Base-by-base conservation (phyloP, 176 grass and related monocot species). In the Juncus inflexus region DNA sequence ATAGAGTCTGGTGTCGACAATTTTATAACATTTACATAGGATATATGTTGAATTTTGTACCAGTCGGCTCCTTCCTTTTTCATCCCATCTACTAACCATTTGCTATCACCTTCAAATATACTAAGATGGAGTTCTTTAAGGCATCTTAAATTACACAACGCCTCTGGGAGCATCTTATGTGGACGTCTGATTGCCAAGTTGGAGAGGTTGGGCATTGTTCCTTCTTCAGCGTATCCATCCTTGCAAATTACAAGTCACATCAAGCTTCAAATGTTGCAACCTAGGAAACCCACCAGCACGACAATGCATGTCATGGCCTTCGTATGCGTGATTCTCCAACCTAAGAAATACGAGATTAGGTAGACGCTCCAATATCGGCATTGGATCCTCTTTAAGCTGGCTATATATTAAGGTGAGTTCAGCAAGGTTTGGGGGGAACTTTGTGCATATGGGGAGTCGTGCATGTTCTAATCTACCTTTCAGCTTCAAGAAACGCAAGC, bases 331-430 rank as follows among this genome's bases (percentile, higher is more conserved):
- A 43, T 2, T 5, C 9, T 6, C 38, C 15, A 75, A 62, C 37
- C 9, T 3, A 63, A 75, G 72, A 41, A 64, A 6, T 36, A 14
- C 16, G 35, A 75, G 72, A 37, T 14, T 75, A 53, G 55, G 28
- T n/a, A 64, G 60, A 16, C 50, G 62, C 60, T 75, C 72, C 16
- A 75, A 53, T 52, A 75, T 14, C 1, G 72, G 72, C 72, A 75
- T 75, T 64, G 60, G 72, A 53, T 75, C 72, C 64, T 75, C 9
- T 11, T 62, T 6, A 8, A 75, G 61, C 6, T 19, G 3, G 35
- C 35, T 12, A 14, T n/a, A 4, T 3, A 3, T 12, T 12, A 75
- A 49, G 5, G 15, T 40, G 58, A 64, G 36, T 5, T 64, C 40
- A 13, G 28, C 12, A 14, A 75, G 72, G 60, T 75, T 75, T 55